Evolutionary conservation across 768 basidiomycete species (phyloP).

Genomic region (Kondoa subrosea): DNA sequence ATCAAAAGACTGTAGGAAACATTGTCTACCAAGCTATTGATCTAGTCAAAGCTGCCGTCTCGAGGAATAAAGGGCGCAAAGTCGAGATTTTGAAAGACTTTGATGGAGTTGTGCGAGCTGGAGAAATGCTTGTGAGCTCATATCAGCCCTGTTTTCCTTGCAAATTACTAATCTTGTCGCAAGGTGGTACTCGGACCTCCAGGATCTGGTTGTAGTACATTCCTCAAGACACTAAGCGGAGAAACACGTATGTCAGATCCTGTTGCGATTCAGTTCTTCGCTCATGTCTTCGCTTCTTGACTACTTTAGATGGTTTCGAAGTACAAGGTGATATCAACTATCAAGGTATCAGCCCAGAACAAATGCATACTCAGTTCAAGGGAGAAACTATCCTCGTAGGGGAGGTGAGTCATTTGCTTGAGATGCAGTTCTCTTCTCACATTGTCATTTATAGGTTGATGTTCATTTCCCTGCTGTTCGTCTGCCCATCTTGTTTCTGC

Average conservation of each 20-base stretch:
- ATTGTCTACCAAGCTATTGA: constrained; percentile 23
- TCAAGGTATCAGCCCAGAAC: constrained; percentile 50
- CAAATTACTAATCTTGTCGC: constrained; percentile 32
- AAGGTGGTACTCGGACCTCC: constrained; percentile 62
- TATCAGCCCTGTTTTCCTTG: background rate
- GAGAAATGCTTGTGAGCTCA: constrained; percentile 49
- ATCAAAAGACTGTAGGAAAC: constrained; percentile 37
- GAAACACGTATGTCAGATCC: no score
- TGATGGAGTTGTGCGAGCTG: constrained; percentile 48
- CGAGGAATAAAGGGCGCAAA: constrained; percentile 10
- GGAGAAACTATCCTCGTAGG: constrained; percentile 15
- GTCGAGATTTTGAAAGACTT: constrained; percentile 31
- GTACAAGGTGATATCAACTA: constrained; percentile 58
- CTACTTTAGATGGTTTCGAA: constrained; percentile 52
- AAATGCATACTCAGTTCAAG: constrained; percentile 35
- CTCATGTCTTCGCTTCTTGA: no score
- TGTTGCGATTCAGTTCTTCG: no score
- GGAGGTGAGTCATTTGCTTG: background rate
- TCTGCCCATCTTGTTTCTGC: background rate
- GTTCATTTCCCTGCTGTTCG: constrained; percentile 55
- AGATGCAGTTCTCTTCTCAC: constrained; percentile 14
- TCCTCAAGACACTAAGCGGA: constrained; percentile 65
- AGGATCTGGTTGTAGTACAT: constrained; percentile 64
- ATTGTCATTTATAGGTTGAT: constrained; percentile 52
- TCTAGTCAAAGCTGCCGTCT: constrained; percentile 17